phyloP scores from a whole-genome alignment of 257 asterid species.

The Scutellaria minor region DNA sequence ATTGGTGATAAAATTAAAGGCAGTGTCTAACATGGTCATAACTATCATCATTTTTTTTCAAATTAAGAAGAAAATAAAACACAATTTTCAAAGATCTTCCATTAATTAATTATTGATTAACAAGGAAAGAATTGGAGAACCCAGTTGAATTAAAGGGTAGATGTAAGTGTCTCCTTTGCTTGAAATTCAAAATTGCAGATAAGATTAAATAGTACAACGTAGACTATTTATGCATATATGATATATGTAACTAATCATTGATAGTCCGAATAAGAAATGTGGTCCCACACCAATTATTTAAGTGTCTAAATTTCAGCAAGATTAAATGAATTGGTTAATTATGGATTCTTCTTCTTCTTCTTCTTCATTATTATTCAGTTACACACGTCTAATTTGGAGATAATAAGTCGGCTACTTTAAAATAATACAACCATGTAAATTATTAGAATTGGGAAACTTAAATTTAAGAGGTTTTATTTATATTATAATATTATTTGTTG shows the following conservation, averaged over 20 bases:
- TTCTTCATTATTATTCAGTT: too few relatives aligned
- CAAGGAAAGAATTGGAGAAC: neutral
- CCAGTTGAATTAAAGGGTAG: constrained; percentile 19
- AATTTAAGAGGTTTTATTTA: too few relatives aligned
- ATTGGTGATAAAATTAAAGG: too few relatives aligned
- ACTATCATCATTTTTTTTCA: neutral
- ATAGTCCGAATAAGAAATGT: neutral
- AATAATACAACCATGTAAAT: too few relatives aligned
- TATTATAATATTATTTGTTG: too few relatives aligned
- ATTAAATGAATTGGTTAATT: too few relatives aligned
- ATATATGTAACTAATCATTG: constrained; percentile 28
- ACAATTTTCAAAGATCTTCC: neutral
- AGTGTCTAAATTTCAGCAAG: too few relatives aligned
- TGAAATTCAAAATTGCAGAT: constrained; percentile 30
- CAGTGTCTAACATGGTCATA: neutral
- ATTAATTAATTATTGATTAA: neutral
- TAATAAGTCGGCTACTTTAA: too few relatives aligned
- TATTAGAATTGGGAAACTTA: too few relatives aligned
- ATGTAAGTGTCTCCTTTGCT: neutral
- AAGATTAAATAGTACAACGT: constrained; percentile 31
- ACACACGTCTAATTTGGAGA: too few relatives aligned
- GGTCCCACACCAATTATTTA: constrained; percentile 6
- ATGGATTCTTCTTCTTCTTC: too few relatives aligned
- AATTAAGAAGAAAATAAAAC: neutral
- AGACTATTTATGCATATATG: neutral